These are phyloP conservation scores for Dendrocalamus latiflorus DNA, from an alignment of 202 grass and related monocot genomes.

Conservation along the genomic window DNA sequence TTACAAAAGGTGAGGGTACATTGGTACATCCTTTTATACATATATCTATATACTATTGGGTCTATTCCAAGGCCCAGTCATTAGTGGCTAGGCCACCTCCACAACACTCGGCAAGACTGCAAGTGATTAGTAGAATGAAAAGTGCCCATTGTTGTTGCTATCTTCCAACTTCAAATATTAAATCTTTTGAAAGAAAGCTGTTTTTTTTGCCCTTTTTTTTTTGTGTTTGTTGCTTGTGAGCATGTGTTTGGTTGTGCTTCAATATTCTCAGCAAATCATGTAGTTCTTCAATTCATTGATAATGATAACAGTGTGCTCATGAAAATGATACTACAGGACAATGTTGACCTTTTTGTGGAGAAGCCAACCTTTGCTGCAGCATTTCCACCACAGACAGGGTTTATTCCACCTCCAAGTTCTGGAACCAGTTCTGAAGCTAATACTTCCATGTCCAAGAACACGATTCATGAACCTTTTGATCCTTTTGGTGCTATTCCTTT, in stretches of 20 bases:
- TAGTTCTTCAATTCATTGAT: constrained; percentile 13
- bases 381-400: constrained; percentile 47
- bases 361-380: constrained; percentile 40
- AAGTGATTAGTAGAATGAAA: neutral
- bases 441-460: constrained; percentile 32
- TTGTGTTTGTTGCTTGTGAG: neutral
- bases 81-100: no score
- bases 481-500: constrained; percentile 79
- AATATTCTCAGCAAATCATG: neutral
- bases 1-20: no score
- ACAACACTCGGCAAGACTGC: neutral
- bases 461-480: constrained; percentile 58
- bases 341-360: constrained; percentile 46
- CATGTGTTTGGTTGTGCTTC: neutral
- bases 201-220: neutral
- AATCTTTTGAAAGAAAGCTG: neutral
- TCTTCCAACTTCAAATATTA: neutral
- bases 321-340: constrained; percentile 46
- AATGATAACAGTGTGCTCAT: constrained; percentile 21
- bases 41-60: no score
- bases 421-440: constrained; percentile 43
- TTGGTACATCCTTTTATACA: no score
- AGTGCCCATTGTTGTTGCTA: neutral
- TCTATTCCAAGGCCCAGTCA: no score
- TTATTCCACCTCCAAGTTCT: constrained; percentile 50